A percentile compares a stretch with the other conserved stretches of the same genome.
Conservation (phyloP, 2,329 filamentous ascomycete genomes). For the Ceratocystis smalleyi region DNA sequence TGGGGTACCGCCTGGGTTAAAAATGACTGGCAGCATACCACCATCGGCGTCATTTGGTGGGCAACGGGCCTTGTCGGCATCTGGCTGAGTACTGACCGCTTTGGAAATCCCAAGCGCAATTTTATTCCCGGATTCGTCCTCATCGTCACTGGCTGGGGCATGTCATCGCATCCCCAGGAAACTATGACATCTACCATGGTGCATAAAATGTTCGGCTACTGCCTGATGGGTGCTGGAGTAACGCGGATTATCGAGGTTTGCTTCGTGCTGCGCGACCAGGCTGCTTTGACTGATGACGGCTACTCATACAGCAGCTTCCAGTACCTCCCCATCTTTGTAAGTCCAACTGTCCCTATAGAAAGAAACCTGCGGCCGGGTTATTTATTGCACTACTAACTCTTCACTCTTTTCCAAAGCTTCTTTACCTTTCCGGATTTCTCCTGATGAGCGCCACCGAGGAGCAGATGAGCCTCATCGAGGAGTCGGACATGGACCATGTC, state of each 20-base stretch:
- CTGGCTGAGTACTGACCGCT: conserved; percentile 74
- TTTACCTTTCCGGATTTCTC: conserved; percentile 83
- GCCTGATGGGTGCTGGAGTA: conserved; percentile 75
- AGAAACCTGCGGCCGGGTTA: too few species aligned
- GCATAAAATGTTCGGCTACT: conserved; percentile 84
- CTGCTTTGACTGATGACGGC: conserved; percentile 49
- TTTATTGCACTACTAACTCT: too few species aligned
- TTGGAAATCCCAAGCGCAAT: conserved; percentile 79
- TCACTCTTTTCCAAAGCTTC: conserved; percentile 39
- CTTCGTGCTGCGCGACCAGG: conserved; percentile 65
- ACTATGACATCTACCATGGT: conserved; percentile 74
- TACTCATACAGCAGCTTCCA: conserved; percentile 49
- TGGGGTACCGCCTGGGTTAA: conserved; percentile 82
- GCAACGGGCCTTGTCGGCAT: conserved; percentile 78
- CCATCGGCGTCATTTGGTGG: conserved; percentile 99
- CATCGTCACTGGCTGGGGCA: conserved; percentile 82
- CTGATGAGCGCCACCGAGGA: conserved; percentile 98
- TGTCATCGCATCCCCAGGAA: conserved; percentile 80
- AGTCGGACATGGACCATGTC: conserved; percentile 68
- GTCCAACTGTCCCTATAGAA: conserved; percentile 24
- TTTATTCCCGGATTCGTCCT: conserved; percentile 86
- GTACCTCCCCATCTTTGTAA: conserved; percentile 38
- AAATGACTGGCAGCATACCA: conserved; percentile 94
- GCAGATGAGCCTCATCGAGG: conserved; percentile 67
- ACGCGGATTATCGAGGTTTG: conserved; percentile 80